Conservation (phyloP, 208 protist species). For the Leishmania braziliensis region DNA sequence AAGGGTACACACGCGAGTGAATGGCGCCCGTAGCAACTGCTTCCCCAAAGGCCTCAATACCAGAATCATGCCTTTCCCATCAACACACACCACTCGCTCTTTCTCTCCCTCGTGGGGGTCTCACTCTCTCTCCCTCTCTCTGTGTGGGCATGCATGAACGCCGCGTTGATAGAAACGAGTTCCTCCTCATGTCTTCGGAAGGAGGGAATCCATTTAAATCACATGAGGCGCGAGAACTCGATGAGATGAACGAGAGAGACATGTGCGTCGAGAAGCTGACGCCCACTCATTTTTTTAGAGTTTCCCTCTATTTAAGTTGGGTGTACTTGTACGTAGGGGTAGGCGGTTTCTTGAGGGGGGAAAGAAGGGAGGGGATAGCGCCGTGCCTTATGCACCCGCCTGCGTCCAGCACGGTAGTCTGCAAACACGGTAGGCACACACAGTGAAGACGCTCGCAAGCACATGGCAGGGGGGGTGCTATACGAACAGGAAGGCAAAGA, state of each 20-base stretch:
- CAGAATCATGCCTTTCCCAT: neutral
- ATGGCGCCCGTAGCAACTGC: neutral
- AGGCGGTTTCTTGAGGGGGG: neutral
- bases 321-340: neutral
- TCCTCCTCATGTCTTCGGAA: neutral
- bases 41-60: neutral
- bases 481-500: neutral
- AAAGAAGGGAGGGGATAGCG: neutral
- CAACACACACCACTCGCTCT: neutral
- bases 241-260: neutral
- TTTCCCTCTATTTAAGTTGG: neutral
- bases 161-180: neutral
- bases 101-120: neutral
- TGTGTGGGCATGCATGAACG: neutral
- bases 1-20: neutral
- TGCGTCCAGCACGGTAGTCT: neutral
- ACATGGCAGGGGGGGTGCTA: neutral
- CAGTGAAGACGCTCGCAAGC: neutral
- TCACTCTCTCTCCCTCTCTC: neutral
- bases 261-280: neutral
- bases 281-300: neutral
- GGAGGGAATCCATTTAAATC: neutral
- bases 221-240: neutral
- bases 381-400: neutral
- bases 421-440: neutral